Conservation (phyloP, 768 basidiomycete genomes). For the Filobasidium floriforme region DNA sequence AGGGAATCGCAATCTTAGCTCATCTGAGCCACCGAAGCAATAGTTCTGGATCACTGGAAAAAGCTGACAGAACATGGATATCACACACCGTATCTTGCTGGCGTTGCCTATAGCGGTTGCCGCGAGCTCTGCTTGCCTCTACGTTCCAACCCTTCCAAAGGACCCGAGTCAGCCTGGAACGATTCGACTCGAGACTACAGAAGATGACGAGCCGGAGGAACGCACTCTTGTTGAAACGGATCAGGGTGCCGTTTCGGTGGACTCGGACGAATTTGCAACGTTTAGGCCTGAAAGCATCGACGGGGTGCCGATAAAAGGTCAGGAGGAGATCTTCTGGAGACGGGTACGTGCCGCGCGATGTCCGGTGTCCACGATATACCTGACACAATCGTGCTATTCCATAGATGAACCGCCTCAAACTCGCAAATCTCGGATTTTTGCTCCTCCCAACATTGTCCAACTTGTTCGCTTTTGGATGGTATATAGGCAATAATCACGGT, state of each 20-base stretch:
- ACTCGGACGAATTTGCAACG: no score
- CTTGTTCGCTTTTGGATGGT: constrained; percentile 56
- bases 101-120: neutral
- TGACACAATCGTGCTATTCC: neutral
- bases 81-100: neutral
- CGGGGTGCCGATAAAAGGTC: no score
- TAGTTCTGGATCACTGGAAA: no score
- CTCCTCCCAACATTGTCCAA: constrained; percentile 52
- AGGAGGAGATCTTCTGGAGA: no score
- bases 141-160: neutral
- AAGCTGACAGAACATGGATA: no score
- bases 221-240: no score
- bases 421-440: constrained; percentile 51
- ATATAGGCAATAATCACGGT: constrained; percentile 46
- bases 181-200: neutral
- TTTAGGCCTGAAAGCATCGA: no score
- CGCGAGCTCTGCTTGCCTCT: neutral
- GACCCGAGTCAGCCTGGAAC: neutral
- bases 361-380: neutral
- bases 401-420: constrained; percentile 59
- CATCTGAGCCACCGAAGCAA: no score
- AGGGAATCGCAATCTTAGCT: no score
- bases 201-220: no score
- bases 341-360: neutral
- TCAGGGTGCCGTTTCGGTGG: no score